phyloP scores from a whole-genome alignment of 768 basidiomycete species.

The Sporobolomyces phaffii region DNA sequence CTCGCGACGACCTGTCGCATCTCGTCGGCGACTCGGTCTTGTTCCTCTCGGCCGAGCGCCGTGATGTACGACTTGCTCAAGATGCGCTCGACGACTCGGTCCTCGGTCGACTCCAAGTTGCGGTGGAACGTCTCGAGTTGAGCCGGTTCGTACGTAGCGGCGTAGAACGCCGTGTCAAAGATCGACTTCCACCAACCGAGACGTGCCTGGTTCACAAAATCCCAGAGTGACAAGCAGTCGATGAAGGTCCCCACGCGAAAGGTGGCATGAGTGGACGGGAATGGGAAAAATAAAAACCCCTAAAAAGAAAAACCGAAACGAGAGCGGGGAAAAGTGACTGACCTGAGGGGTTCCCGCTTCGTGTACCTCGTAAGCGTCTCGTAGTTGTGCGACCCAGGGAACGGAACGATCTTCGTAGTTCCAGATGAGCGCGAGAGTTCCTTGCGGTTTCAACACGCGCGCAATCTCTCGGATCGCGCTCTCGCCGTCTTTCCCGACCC shows the following conservation, averaged over 20 bases:
- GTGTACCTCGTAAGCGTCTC: conserved; percentile 52
- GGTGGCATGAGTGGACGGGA: too few species aligned
- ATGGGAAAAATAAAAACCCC: too few species aligned
- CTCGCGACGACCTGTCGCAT: conserved; percentile 56
- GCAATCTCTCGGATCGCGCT: conserved; percentile 68
- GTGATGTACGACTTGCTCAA: conserved; percentile 81
- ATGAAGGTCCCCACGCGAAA: too few species aligned
- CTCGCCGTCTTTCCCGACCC: conserved; percentile 71
- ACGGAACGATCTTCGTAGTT: conserved; percentile 76
- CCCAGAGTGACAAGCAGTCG: too few species aligned
- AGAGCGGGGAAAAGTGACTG: too few species aligned
- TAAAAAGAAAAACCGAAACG: too few species aligned
- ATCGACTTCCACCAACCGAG: conserved; percentile 31
- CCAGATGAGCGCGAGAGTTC: conserved; percentile 72
- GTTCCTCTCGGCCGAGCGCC: conserved; percentile 57
- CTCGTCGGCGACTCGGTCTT: conserved; percentile 53
- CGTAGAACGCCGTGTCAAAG: conserved; percentile 51
- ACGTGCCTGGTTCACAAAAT: neutral
- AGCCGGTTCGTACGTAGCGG: conserved; percentile 56
- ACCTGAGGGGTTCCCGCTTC: conserved; percentile 61
- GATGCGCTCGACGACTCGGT: conserved; percentile 61
- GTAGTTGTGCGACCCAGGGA: conserved; percentile 66
- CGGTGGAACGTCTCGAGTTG: conserved; percentile 51
- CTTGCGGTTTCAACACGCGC: conserved; percentile 70
- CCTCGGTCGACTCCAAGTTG: conserved; percentile 53